Conservation (phyloP, 2,329 filamentous ascomycete species). For the Orbilia ellipsospora region DNA sequence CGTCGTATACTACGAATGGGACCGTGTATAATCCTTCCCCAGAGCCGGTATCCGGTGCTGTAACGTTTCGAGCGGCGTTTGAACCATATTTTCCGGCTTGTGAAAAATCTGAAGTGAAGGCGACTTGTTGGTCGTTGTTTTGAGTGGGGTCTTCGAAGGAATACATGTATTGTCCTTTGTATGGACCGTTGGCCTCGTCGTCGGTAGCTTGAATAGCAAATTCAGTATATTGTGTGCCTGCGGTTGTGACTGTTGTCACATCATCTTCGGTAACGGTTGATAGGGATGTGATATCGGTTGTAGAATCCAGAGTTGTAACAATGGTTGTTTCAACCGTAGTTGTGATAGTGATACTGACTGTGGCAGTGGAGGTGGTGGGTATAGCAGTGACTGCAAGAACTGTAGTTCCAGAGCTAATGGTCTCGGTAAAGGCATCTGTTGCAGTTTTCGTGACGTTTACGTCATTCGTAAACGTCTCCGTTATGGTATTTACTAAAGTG, state of each 20-base stretch:
- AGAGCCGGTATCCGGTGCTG: background rate
- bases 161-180: constrained; percentile 3
- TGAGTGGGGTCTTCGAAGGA: background rate
- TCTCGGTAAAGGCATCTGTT: background rate
- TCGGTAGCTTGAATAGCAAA: background rate
- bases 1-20: too few relatives aligned
- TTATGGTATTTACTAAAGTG: too few relatives aligned
- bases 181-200: background rate
- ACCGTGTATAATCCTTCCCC: background rate
- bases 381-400: too few relatives aligned
- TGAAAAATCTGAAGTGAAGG: background rate
- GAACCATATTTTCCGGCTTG: background rate
- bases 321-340: too few relatives aligned
- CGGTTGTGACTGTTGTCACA: background rate
- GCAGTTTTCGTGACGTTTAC: background rate
- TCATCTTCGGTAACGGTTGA: background rate
- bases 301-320: background rate
- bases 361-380: too few relatives aligned
- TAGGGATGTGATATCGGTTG: background rate
- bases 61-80: background rate
- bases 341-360: too few relatives aligned
- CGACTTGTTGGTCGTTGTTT: background rate
- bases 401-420: background rate
- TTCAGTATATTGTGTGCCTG: background rate
- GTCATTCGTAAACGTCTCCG: background rate